Base-by-base conservation (phyloP, 2,329 filamentous ascomycete genomes). In the Colletotrichum magnum region DNA sequence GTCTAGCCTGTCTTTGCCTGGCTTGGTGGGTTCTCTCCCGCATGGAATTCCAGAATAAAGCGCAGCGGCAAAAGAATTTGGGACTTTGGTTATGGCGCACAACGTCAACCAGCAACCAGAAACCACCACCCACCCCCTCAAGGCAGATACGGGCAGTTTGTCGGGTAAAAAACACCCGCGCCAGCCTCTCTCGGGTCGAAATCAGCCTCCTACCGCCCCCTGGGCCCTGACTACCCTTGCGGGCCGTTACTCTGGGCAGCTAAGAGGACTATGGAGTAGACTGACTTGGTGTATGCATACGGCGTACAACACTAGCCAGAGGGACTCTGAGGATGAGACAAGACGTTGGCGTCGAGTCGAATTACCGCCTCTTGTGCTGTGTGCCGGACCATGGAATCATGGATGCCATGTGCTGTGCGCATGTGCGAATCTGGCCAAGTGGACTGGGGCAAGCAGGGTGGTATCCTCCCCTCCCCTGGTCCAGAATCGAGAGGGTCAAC, bases 161-260 rank as follows among this genome's bases (percentile, higher is more conserved):
- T 47, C 59, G 59, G 39, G 32, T 53, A 47, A 54, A 47, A 36
- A 62, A 45, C 59, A 50, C 26, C 57, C 57, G 43, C 43, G 15
- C 36, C 12, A 50, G 21, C 6, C 24, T 21, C 15, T 24, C 45
- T 10, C 7, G 24, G 45, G 7, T 28, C n/a, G 18, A 50, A 58
- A 58, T 48, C 57, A 59, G 57, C 57, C 45, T 48, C 21, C 43
- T 28, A 21, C 39, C 16, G 48, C 48, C 48, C 48, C 48, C 48
- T 4, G 41, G 41, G 41, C 15, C 13, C 41, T n/a, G 41, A 13
- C 2, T 43, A 43, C 41, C 41, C 41, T 43, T 43, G 41, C 41
- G 41, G 13, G 16, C 16, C 41, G 41, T 5, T 15, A 12, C 41
- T 2, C 10, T 43, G 41, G 13, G 41, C 16, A 15, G 41, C 41